A percentile compares a stretch with the other conserved stretches of the same genome.
Evolutionary conservation across 2,329 filamentous ascomycete species (phyloP).

Genomic region (Xylaria arbuscula): DNA sequence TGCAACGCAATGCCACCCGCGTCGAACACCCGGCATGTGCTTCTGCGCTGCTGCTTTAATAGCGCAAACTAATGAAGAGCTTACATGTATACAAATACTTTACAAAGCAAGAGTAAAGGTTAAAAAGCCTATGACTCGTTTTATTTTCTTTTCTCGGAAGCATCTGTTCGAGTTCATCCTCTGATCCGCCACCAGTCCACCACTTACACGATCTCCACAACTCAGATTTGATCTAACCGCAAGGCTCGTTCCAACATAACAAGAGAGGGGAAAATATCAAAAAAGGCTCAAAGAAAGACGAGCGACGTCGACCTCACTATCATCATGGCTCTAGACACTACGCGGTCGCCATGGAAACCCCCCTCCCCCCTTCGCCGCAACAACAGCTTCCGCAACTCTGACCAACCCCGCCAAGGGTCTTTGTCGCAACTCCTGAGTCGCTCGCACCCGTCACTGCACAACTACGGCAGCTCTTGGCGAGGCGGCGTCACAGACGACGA

Average conservation of each 20-base stretch:
- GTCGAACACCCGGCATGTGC: constrained; percentile 21
- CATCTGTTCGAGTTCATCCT: not conserved
- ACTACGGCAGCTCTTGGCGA: constrained; percentile 48
- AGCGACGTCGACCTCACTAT: not conserved
- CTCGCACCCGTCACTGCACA: constrained; percentile 46
- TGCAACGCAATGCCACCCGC: constrained; percentile 26
- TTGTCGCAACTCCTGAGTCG: constrained; percentile 49
- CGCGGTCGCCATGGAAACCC: constrained; percentile 33
- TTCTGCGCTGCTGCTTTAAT: not conserved
- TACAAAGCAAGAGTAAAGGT: not conserved
- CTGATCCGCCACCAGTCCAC: not conserved
- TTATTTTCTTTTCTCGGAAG: not conserved
- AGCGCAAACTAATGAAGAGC: constrained; percentile 6
- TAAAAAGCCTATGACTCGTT: constrained; percentile 1
- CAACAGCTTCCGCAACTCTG: constrained; percentile 37
- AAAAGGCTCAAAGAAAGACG: not conserved
- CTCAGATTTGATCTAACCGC: not conserved
- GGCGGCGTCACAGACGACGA: constrained; percentile 42
- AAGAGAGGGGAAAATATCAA: not conserved
- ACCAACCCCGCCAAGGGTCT: constrained; percentile 43
- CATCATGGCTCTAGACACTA: constrained; percentile 40
- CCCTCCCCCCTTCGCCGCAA: constrained; percentile 39
- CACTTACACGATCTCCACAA: not conserved
- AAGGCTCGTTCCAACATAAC: not conserved
- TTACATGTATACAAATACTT: not conserved